phyloP scores from a whole-genome alignment of 495 filamentous ascomycete genomes.

The Daldinia decipiens region DNA sequence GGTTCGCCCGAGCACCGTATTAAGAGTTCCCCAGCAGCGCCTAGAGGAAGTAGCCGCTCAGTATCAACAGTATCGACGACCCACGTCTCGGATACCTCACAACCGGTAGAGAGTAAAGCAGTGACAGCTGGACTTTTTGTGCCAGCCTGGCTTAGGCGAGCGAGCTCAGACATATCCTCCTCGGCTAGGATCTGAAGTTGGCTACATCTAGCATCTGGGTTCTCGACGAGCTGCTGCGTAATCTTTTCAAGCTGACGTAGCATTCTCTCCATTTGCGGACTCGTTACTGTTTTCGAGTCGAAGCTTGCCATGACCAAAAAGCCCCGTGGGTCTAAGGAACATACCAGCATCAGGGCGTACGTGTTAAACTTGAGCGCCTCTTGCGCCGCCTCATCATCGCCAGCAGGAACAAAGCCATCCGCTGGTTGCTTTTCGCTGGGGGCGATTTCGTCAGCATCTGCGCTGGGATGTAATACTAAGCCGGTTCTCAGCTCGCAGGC shows the following conservation, averaged over 20 bases:
- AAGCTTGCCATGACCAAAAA: slow-evolving; percentile 71
- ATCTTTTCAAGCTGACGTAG: slow-evolving; percentile 47
- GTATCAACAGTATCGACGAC: slow-evolving; percentile 54
- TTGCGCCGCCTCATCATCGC: slow-evolving; percentile 63
- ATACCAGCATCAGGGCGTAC: slow-evolving; percentile 72
- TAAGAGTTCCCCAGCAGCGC: slow-evolving; percentile 59
- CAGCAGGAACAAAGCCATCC: slow-evolving; percentile 61
- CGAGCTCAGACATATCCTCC: slow-evolving; percentile 31
- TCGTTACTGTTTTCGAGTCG: slow-evolving; percentile 59
- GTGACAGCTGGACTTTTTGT: slow-evolving; percentile 13
- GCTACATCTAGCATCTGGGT: slow-evolving; percentile 41
- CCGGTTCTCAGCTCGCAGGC: slow-evolving; percentile 68
- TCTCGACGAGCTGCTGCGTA: slow-evolving; percentile 47
- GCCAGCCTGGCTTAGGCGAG: slow-evolving; percentile 11
- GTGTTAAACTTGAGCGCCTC: slow-evolving; percentile 75
- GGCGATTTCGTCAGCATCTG: slow-evolving; percentile 43
- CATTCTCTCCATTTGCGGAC: slow-evolving; percentile 47
- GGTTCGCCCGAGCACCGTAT: slow-evolving; percentile 44
- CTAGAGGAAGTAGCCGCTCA: slow-evolving; percentile 52
- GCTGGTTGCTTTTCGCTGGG: slow-evolving; percentile 53
- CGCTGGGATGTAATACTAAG: slow-evolving; percentile 58
- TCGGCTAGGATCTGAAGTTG: slow-evolving; percentile 46
- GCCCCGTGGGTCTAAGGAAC: slow-evolving; percentile 64
- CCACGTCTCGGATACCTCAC: slow-evolving; percentile 46
- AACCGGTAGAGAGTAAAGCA: slow-evolving; percentile 22